A percentile compares a stretch with the other conserved stretches of the same genome.
Conservation (phyloP, 2,329 filamentous ascomycete genomes). For the Teratosphaeria nubilosa region DNA sequence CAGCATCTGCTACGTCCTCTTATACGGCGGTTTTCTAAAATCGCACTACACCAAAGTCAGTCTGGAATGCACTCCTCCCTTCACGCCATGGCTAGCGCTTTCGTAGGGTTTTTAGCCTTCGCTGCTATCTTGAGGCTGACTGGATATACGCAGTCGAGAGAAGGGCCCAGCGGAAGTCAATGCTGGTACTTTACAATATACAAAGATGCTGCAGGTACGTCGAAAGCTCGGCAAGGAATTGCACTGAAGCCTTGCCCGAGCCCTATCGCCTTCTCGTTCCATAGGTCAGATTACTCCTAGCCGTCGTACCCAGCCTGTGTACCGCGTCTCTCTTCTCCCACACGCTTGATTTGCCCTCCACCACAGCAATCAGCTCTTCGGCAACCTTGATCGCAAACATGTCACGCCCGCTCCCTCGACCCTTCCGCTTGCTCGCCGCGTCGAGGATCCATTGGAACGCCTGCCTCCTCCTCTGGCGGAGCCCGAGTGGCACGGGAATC, state of each 20-base stretch:
- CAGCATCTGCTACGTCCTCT: too few relatives aligned
- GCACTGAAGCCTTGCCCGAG: background rate
- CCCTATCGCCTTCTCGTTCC: conserved; percentile 4
- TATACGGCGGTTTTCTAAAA: too few relatives aligned
- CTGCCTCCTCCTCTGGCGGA: conserved; percentile 64
- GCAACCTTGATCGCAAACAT: conserved; percentile 71
- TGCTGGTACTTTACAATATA: background rate
- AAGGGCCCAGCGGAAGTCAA: background rate
- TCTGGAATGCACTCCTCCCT: too few relatives aligned
- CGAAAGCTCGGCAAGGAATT: background rate
- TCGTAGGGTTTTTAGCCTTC: too few relatives aligned
- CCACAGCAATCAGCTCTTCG: conserved; percentile 75
- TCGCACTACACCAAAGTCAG: too few relatives aligned
- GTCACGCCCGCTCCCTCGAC: conserved; percentile 58
- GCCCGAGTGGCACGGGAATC: conserved; percentile 64
- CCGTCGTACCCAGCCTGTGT: conserved; percentile 71
- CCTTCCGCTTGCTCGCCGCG: conserved; percentile 67
- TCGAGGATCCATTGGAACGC: conserved; percentile 87
- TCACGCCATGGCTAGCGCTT: background rate
- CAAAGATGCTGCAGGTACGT: background rate
- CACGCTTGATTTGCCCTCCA: conserved; percentile 71
- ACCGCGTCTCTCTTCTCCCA: conserved; percentile 73
- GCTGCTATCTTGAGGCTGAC: too few relatives aligned
- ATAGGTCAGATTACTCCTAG: conserved; percentile 58
- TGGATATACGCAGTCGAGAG: too few relatives aligned